Evolutionary conservation across 139 green algal genomes (phyloP).

Genomic region (Yamagishiella unicocca): DNA sequence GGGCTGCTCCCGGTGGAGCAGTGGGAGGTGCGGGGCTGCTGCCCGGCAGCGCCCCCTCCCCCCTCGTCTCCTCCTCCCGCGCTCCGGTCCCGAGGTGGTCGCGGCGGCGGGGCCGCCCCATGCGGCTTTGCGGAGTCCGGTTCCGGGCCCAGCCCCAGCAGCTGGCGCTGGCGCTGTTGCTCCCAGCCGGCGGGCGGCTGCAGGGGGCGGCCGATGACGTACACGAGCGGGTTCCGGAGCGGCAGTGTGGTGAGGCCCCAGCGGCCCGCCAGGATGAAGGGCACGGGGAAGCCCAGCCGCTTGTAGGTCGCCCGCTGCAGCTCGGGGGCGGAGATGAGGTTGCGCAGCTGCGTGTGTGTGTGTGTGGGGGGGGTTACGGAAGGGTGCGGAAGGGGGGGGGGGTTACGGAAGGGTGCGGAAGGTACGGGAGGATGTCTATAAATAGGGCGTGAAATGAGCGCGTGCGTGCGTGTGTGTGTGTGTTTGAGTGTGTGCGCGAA

Average conservation of each 20-base stretch:
- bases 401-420: background rate
- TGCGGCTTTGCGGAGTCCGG: background rate
- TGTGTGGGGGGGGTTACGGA: no score
- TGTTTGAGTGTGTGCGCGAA: no score
- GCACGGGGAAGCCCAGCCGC: slow-evolving; percentile 82
- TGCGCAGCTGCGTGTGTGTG: slow-evolving; percentile 75
- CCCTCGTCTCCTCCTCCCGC: background rate
- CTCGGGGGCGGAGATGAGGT: slow-evolving; percentile 67
- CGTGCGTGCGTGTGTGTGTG: no score
- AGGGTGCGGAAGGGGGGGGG: slow-evolving; percentile 48
- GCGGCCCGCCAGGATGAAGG: slow-evolving; percentile 76
- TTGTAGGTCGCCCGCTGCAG: slow-evolving; percentile 86
- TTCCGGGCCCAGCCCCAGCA: background rate
- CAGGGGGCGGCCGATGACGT: slow-evolving; percentile 82
- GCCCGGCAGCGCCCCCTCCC: background rate
- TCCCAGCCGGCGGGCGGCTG: slow-evolving; percentile 43
- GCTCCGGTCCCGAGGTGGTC: no score
- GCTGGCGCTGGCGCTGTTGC: background rate
- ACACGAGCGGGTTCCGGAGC: slow-evolving; percentile 63
- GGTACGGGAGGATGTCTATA: no score
- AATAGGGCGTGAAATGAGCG: no score
- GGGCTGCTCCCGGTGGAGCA: background rate
- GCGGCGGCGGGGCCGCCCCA: background rate
- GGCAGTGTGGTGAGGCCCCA: slow-evolving; percentile 80
- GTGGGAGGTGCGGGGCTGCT: background rate